Base-by-base conservation (phyloP, 2,329 filamentous ascomycete species). In the Lachnellula suecica region DNA sequence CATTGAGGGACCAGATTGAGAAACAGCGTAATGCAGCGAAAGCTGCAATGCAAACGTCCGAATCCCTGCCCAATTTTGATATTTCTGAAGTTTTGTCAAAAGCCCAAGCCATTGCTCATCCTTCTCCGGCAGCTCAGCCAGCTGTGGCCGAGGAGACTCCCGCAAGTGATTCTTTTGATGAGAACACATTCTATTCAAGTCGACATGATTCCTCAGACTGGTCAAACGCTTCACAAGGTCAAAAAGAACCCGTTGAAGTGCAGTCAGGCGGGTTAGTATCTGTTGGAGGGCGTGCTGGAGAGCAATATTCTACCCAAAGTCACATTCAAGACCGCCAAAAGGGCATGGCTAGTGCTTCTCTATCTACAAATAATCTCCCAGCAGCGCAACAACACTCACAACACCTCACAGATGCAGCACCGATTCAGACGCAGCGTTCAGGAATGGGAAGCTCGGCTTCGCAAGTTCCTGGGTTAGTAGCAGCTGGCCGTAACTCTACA, bases 171-270 rank as follows among this genome's bases (percentile, higher is more conserved):
- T 94, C 90, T 31, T 89, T 91, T 74, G 91, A 97, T 72, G 88
- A 95, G 69, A 91, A 95, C 67, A 94, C 91, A 37, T 96, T 96
- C 72, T 97, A 97, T 77, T 97, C 93, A 61, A 97, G 92, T 73
- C 89, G 88, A 74, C 87, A 92, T 76, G 89, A 92, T 69, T 96
- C 91, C 59, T 82, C 82, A 54, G 77, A 82, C 51, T 78, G 76
- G 25, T 74, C 72, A 45, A 72, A 74, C 53, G 73, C 74, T 35
- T 59, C 62, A 37, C 54, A 58, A 45, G 57, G 52, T 46, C 60
- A 58, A 47, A 64, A 60, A 59, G 63, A 60, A 37, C 45, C 54
- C 47, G 52, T 44, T 54, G 59, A 62, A 44, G 43, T 60, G 47
- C 58, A 59, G 41, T 53, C 57, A 43, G 56, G 54, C 42, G 58